These are phyloP conservation scores for Skeletonema costatum DNA, from an alignment of 108 stramenopile genomes.

Conservation along the genomic window DNA sequence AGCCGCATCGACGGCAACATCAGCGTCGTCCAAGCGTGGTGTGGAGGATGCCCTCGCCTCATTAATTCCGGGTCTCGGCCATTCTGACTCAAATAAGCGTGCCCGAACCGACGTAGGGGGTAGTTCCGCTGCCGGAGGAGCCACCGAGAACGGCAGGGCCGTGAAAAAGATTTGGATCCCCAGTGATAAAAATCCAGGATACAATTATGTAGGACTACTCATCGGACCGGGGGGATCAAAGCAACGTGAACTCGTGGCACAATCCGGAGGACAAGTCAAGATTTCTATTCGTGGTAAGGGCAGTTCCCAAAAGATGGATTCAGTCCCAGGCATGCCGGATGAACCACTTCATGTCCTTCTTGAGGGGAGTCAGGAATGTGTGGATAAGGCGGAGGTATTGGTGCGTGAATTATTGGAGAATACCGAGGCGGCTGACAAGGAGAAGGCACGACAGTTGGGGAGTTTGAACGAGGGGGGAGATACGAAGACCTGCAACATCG, in stretches of 20 bases:
- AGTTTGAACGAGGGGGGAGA: slow-evolving; percentile 39
- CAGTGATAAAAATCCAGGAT: slow-evolving; percentile 45
- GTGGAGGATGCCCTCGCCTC: slow-evolving; percentile 44
- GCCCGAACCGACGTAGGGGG: slow-evolving; percentile 6
- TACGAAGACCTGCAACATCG: background rate
- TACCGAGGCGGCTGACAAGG: slow-evolving; percentile 54
- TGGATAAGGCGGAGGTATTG: slow-evolving; percentile 55
- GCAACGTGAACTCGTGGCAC: slow-evolving; percentile 50
- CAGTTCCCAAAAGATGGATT: slow-evolving; percentile 21
- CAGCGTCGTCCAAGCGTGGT: slow-evolving; percentile 22
- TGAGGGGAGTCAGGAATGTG: slow-evolving; percentile 51
- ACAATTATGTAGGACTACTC: slow-evolving; percentile 56
- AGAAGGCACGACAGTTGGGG: slow-evolving; percentile 64
- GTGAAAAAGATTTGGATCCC: slow-evolving; percentile 52
- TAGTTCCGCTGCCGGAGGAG: background rate
- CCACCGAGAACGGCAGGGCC: slow-evolving; percentile 41
- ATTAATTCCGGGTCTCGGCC: slow-evolving; percentile 49
- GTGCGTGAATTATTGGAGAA: slow-evolving; percentile 63
- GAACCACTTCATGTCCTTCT: slow-evolving; percentile 81
- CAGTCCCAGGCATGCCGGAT: slow-evolving; percentile 31
- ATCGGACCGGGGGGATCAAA: slow-evolving; percentile 58
- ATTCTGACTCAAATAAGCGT: slow-evolving; percentile 17
- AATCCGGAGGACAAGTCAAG: slow-evolving; percentile 46
- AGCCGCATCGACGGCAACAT: background rate
- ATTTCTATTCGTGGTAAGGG: slow-evolving; percentile 53